Percentiles rank a stretch among this genome's conserved stretches.
Evolutionary conservation across 2,329 filamentous ascomycete species (phyloP).

Genomic region (Cercospora sp.): DNA sequence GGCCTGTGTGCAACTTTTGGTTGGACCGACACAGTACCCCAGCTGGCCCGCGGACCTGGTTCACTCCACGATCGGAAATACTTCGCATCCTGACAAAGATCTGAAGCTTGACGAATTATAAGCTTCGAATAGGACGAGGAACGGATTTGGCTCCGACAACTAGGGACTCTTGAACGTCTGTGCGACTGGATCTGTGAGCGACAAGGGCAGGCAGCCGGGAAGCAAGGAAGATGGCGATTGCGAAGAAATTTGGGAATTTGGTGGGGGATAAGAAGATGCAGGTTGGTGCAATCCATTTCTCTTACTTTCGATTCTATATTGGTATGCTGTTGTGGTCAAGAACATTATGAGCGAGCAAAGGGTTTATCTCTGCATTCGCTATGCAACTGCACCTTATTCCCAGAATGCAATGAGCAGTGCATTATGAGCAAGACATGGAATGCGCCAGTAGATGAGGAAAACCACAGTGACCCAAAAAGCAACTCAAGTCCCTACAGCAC

Average conservation of each 20-base stretch:
- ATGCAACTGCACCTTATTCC: too few species aligned
- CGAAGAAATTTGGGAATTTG: constrained; percentile 7
- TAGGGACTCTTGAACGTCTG: too few species aligned
- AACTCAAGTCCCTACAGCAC: background rate
- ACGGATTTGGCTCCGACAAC: background rate
- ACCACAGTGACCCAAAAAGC: background rate
- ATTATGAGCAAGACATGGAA: too few species aligned
- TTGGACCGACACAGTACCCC: background rate
- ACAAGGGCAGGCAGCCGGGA: background rate
- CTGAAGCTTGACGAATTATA: background rate
- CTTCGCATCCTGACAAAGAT: background rate
- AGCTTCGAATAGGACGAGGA: background rate
- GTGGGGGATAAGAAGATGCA: constrained; percentile 29
- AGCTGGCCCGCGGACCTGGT: background rate
- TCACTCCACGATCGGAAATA: background rate
- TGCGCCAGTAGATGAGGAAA: too few species aligned
- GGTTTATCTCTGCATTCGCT: too few species aligned
- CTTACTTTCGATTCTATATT: too few species aligned
- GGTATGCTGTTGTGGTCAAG: too few species aligned
- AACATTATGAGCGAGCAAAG: too few species aligned
- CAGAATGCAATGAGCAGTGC: too few species aligned
- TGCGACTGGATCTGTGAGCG: background rate
- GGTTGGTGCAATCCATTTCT: constrained; percentile 8
- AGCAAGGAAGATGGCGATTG: background rate
- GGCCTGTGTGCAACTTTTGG: too few species aligned